Conservation (phyloP, 805 yeast genomes). For the Candida anglica region DNA sequence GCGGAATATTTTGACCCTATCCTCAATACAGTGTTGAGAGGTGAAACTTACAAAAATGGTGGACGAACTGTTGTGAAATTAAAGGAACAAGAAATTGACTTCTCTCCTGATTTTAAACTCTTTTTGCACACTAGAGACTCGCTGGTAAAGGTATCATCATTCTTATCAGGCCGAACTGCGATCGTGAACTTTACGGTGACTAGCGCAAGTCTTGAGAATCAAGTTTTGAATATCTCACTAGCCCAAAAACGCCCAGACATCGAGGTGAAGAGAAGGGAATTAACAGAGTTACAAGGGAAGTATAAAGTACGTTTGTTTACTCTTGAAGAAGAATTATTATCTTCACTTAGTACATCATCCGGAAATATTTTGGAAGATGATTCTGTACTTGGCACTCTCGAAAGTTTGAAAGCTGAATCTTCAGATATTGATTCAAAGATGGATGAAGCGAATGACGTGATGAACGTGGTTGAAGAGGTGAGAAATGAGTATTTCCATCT, state of each 20-base stretch:
- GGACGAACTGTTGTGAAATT: conserved; percentile 62
- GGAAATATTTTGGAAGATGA: conserved; percentile 70
- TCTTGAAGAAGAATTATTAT: conserved; percentile 58
- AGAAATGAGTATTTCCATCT: conserved; percentile 47
- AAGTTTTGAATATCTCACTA: conserved; percentile 56
- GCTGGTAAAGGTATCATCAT: conserved; percentile 42
- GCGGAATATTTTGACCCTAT: conserved; percentile 81
- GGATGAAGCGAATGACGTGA: conserved; percentile 49
- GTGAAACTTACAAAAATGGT: conserved; percentile 62
- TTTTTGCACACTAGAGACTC: conserved; percentile 61
- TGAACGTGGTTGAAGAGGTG: conserved; percentile 49
- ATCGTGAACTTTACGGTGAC: conserved; percentile 74
- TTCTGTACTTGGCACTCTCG: conserved; percentile 54
- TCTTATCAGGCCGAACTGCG: conserved; percentile 58
- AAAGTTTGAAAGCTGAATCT: conserved; percentile 62
- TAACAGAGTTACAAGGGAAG: conserved; percentile 54
- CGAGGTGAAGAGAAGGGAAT: conserved; percentile 50
- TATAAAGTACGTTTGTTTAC: conserved; percentile 49
- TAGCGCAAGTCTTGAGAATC: conserved; percentile 57
- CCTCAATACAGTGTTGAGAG: conserved; percentile 55
- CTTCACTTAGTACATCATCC: conserved; percentile 50
- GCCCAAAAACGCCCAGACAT: conserved; percentile 60
- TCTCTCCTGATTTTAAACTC: conserved; percentile 59
- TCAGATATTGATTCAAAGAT: conserved; percentile 49
- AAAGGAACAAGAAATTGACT: conserved; percentile 64